Percentiles rank a stretch among this genome's conserved stretches.
Conservation (phyloP, 495 filamentous ascomycete species). For the Penicillium cosmopolitanum region DNA sequence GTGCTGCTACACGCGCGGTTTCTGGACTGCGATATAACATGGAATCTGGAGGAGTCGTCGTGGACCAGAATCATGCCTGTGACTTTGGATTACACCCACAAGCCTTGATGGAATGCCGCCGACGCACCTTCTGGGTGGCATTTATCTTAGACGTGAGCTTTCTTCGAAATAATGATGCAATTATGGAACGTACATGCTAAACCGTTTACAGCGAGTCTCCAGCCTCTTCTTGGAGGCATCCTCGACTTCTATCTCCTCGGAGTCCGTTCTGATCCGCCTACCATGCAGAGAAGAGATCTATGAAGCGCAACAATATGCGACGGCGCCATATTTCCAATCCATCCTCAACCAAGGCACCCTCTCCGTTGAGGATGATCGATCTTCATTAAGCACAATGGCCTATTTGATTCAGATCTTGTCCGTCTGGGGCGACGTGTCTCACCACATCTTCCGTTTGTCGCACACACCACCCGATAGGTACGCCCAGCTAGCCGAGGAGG, state of each 20-base stretch:
- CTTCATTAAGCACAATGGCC: slow-evolving; percentile 57
- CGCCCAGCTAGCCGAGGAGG: slow-evolving; percentile 47
- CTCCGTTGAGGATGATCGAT: slow-evolving; percentile 34
- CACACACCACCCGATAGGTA: slow-evolving; percentile 52
- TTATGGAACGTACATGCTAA: slow-evolving; percentile 11
- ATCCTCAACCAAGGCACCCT: slow-evolving; percentile 37
- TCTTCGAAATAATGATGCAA: not conserved
- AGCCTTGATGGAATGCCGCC: slow-evolving; percentile 65
- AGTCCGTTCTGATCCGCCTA: slow-evolving; percentile 65
- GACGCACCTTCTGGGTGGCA: slow-evolving; percentile 69
- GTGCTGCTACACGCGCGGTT: slow-evolving; percentile 60
- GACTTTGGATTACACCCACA: slow-evolving; percentile 61
- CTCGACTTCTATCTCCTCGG: slow-evolving; percentile 43
- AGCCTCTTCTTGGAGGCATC: slow-evolving; percentile 54
- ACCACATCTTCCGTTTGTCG: slow-evolving; percentile 57
- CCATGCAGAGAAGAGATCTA: slow-evolving; percentile 62
- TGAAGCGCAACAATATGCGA: slow-evolving; percentile 55
- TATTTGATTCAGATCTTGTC: slow-evolving; percentile 62
- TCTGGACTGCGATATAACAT: slow-evolving; percentile 61
- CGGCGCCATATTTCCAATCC: slow-evolving; percentile 61
- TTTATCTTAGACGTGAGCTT: slow-evolving; percentile 62
- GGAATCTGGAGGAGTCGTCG: slow-evolving; percentile 57
- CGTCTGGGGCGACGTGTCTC: slow-evolving; percentile 67
- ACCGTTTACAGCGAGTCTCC: slow-evolving; percentile 51
- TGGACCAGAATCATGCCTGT: slow-evolving; percentile 44